Percentiles rank a stretch among this genome's conserved stretches.
These are phyloP conservation scores for Aspergillus spinulosporus DNA, from an alignment of 2,329 filamentous ascomycete species.

Conservation along the genomic window DNA sequence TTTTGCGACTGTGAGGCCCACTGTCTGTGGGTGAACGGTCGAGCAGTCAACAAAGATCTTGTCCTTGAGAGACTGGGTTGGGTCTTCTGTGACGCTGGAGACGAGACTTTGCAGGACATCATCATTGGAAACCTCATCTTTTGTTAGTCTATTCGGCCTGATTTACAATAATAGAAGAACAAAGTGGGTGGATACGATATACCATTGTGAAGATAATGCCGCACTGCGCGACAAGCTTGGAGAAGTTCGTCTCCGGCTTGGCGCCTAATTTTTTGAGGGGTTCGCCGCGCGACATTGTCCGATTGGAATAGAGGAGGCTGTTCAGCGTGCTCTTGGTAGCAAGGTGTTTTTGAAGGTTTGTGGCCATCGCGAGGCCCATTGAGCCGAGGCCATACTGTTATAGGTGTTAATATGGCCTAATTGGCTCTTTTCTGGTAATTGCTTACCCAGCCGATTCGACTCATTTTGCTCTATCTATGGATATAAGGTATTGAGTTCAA, in stretches of 20 bases:
- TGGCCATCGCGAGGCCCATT: constrained; percentile 49
- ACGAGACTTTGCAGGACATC: constrained; percentile 37
- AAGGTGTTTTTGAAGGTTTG: constrained; percentile 45
- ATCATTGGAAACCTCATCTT: constrained; percentile 44
- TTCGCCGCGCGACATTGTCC: constrained; percentile 43
- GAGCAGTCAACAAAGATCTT: constrained; percentile 87
- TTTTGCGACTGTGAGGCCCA: constrained; percentile 34
- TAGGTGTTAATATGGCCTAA: background rate
- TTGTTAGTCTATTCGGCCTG: constrained; percentile 6
- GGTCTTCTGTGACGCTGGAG: constrained; percentile 26
- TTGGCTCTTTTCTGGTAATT: background rate
- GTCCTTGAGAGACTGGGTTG: constrained; percentile 51
- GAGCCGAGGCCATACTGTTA: constrained; percentile 45
- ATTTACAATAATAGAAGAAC: background rate
- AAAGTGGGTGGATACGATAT: background rate
- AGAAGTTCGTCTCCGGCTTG: constrained; percentile 33
- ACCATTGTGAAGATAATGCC: constrained; percentile 45
- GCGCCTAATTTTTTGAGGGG: constrained; percentile 39
- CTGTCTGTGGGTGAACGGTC: constrained; percentile 77
- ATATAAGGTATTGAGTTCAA: no score
- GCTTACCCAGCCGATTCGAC: constrained; percentile 40
- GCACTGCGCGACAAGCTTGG: constrained; percentile 37
- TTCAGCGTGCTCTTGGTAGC: constrained; percentile 32
- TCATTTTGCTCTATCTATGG: constrained; percentile 22
- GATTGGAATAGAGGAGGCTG: constrained; percentile 42